Evolutionary conservation across 2,329 filamentous ascomycete genomes (phyloP).

Genomic region (Verticillium zaregamsianum): DNA sequence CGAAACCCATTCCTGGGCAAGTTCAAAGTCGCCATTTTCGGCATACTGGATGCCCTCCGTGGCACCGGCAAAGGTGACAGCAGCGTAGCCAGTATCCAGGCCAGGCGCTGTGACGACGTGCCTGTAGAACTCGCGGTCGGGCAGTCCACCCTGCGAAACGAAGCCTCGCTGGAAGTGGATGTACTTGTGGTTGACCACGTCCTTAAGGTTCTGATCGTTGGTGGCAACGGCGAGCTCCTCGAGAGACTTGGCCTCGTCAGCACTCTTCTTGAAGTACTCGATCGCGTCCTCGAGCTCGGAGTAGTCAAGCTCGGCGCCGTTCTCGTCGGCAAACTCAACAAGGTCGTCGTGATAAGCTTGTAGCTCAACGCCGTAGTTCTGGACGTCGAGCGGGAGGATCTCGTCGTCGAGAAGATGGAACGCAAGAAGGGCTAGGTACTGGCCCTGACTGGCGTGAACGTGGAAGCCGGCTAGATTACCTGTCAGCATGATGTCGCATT

Average conservation of each 20-base stretch:
- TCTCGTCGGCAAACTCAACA: constrained; percentile 23
- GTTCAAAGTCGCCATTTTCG: constrained; percentile 28
- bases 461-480: constrained; percentile 37
- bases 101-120: constrained; percentile 45
- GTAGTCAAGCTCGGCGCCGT: constrained; percentile 30
- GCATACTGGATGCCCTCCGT: constrained; percentile 62
- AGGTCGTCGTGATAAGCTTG: constrained; percentile 33
- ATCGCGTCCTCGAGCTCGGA: constrained; percentile 32
- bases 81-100: constrained; percentile 39
- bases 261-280: constrained; percentile 26
- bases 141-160: constrained; percentile 41
- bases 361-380: constrained; percentile 35
- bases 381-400: constrained; percentile 33
- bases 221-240: constrained; percentile 23
- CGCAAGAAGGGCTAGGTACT: constrained; percentile 34
- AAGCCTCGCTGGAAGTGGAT: constrained; percentile 45
- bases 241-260: constrained; percentile 26
- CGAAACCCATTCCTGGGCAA: constrained; percentile 29
- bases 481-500: not conserved
- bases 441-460: constrained; percentile 56
- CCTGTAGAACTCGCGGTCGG: constrained; percentile 38
- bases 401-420: constrained; percentile 33
- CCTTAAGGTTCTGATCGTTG: constrained; percentile 24
- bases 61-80: constrained; percentile 49
- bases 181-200: constrained; percentile 40